Percentiles rank a stretch among this genome's conserved stretches.
phyloP scores from a whole-genome alignment of 148 eudicot species.

The Rhododendron vialii region DNA sequence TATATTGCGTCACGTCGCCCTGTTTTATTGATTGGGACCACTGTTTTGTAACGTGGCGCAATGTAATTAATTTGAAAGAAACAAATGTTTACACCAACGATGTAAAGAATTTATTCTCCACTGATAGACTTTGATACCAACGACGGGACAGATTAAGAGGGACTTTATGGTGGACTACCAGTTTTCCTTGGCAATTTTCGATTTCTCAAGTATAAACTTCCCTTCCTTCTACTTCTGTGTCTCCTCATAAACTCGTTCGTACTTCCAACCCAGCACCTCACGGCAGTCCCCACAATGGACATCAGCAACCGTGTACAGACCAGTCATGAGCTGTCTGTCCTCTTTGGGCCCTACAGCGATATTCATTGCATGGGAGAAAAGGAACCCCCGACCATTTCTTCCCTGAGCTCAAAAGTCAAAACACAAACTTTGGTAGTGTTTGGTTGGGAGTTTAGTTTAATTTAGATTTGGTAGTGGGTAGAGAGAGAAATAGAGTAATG shows the following conservation, averaged over 20 bases:
- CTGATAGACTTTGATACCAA: neutral
- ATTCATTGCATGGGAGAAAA: conserved; percentile 86
- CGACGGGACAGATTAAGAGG: neutral
- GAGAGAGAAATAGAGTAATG: too few species aligned
- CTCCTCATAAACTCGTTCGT: conserved; percentile 69
- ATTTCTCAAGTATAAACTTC: conserved; percentile 70
- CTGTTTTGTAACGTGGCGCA: too few species aligned
- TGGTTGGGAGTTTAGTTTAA: too few species aligned
- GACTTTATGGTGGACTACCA: conserved; percentile 29
- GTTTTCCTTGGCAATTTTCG: conserved; percentile 66
- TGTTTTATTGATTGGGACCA: too few species aligned
- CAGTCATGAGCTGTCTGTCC: conserved; percentile 77
- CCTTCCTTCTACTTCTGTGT: conserved; percentile 88
- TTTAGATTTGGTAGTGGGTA: too few species aligned
- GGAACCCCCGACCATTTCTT: conserved; percentile 64
- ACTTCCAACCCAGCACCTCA: conserved; percentile 81
- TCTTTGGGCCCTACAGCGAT: conserved; percentile 63
- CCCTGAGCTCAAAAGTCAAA: conserved; percentile 51
- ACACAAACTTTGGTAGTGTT: too few species aligned
- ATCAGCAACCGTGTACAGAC: conserved; percentile 86
- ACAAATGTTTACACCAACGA: too few species aligned
- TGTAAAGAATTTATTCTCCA: too few species aligned
- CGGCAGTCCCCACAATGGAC: conserved; percentile 61
- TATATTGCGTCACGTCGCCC: too few species aligned
- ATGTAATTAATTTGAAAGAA: too few species aligned